phyloP scores from a whole-genome alignment of 495 filamentous ascomycete genomes.

The Penicillium tannophilum region DNA sequence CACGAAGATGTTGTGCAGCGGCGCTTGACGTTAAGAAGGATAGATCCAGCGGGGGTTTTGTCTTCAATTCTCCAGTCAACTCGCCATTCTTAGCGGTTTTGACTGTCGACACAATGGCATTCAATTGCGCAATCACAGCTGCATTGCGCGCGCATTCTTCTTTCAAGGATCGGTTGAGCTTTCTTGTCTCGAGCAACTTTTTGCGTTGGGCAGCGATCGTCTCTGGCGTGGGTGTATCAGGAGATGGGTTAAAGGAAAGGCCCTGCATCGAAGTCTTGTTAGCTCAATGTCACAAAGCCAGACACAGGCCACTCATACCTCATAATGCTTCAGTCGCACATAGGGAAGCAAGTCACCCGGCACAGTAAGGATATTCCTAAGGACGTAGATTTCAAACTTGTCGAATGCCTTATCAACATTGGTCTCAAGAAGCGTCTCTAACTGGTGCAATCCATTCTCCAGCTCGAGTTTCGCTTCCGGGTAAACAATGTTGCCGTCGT shows the following conservation, averaged over 20 bases:
- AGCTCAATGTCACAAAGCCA: conserved; percentile 19
- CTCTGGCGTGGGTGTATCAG: conserved; percentile 59
- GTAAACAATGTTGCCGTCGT: conserved; percentile 54
- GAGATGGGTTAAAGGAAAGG: conserved; percentile 34
- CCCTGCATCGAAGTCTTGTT: conserved; percentile 26
- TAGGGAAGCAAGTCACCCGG: conserved; percentile 70
- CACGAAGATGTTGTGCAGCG: conserved; percentile 46
- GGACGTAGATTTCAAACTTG: conserved; percentile 76
- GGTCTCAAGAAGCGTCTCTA: conserved; percentile 89
- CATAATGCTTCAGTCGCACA: conserved; percentile 85
- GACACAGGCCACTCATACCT: conserved; percentile 48
- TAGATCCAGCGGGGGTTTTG: conserved; percentile 39
- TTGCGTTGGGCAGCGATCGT: conserved; percentile 70
- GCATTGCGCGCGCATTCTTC: conserved; percentile 79
- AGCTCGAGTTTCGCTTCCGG: conserved; percentile 75
- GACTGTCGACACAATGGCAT: conserved; percentile 49
- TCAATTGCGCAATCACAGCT: conserved; percentile 66
- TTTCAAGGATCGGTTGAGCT: conserved; percentile 72
- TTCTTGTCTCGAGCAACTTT: conserved; percentile 77
- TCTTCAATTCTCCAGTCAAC: conserved; percentile 15
- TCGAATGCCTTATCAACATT: conserved; percentile 81
- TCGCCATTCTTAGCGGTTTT: conserved; percentile 31
- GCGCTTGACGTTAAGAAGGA: conserved; percentile 56
- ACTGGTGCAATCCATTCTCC: conserved; percentile 84
- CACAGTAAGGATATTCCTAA: conserved; percentile 86